Evolutionary conservation across 208 protist genomes (phyloP), one percentile per base, ranked within the genome.

Genomic region (Leishmania mexicana): DNA sequence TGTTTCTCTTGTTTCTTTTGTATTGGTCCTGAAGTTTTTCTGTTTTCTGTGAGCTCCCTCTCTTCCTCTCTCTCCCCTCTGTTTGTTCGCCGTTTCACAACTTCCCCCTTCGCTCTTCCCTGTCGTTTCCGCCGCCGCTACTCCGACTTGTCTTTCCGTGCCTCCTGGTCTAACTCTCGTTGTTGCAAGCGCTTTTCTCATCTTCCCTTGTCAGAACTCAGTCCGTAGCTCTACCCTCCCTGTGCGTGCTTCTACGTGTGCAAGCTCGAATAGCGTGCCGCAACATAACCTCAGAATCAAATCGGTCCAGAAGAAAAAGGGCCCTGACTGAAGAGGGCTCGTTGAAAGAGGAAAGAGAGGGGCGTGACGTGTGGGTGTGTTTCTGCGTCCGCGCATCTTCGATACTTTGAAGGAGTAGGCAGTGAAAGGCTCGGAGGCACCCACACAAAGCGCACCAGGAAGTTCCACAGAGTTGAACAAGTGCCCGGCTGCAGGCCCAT

Each of bases 21-120:
- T 77, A 15, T 81, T 76, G 81, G n/a, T 64, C 72, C 54, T 81
- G 75, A 38, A 60, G 57, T 72, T 38, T 28, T 75, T 78, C 51
- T 51, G 47, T 60, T 78, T 80, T 10, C 68, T 76, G 1, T 17
- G 11, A 31, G 11, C 19, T 31, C 7, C n/a, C 21, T 17, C n/a
- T 24, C 68, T 83, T 42, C 49, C 53, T 64, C 54, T 47, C 62
- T 74, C 54, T 71, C 45, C 49, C 57, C 38, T 54, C 47, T 24
- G 31, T 24, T 65, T 58, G 53, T 70, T 64, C 21, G 7, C 42
- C n/a, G 45, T 58, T n/a, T 17, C 72, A 76, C 68, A 49, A 24
- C 24, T 15, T 83, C n/a, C 42, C 65, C 58, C 45, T 62, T 17
- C 8, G 13, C 54, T 38, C 79, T 57, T 51, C 28, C 79, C 21